Base-by-base conservation (phyloP, 2,329 filamentous ascomycete species). In the Pseudocercospora crystallina region DNA sequence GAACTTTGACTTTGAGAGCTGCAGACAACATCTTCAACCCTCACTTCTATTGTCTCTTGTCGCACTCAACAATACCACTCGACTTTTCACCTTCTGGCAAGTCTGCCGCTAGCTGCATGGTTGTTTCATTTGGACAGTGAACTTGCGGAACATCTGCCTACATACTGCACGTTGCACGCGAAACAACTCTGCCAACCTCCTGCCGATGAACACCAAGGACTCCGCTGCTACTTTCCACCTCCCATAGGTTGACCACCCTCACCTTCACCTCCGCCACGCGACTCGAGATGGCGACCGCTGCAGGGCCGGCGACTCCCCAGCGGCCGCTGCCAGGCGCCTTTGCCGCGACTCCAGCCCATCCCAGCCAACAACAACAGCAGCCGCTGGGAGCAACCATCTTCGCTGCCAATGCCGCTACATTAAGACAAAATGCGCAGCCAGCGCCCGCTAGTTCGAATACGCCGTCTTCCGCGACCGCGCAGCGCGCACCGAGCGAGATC, bases 251-350 rank as follows among this genome's bases (percentile, higher is more conserved):
- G 11, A 30, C 40, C 5, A 13, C 3, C 17, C 17, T 26, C 20
- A 3, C 20, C 7, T 26, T 7, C 20, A 7, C 20, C 20, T 26
- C 7, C 20, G 20, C 20, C 7, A 33, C 26, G 14, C 5, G 17
- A 20, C 17, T 43, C 37, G 54, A 20, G 32, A 67, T 67, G 64
- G 64, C 65, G 34, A 51, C 61, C 26, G 61, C 53, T 43, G 63
- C 53, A 31, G 58, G 41, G 26, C 60, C 61, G 11, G 57, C 61
- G 47, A 89, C 88, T 49, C 88, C 88, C 34, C 79, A 85, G 73
- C 83, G 87, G 62, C 82, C 82, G 54, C 76, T 90, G 41, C 88
- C 88, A 38, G 88, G 88, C 74, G 84, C 85, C 63, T 92, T 85
- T 66, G 73, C 90, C 65, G 82, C 86, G 63, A 92, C 89, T 15